Conservation (phyloP, 257 asterid genomes). For the Solanum sitiens region DNA sequence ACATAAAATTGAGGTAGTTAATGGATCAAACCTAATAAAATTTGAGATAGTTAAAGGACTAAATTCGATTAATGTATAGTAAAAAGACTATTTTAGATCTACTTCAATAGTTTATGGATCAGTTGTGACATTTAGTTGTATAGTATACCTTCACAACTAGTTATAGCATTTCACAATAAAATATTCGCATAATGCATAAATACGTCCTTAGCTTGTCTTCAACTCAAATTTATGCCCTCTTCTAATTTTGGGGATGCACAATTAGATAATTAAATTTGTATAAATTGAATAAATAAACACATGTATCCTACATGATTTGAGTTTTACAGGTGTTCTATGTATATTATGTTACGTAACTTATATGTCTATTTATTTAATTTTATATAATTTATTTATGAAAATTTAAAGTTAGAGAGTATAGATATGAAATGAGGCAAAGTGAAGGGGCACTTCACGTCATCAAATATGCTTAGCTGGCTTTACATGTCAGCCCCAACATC, state of each 20-base stretch:
- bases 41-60: neutral
- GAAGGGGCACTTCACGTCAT: neutral
- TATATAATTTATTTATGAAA: too few species aligned
- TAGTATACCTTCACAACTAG: neutral
- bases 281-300: too few species aligned
- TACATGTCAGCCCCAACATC: neutral
- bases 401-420: too few species aligned
- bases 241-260: fast-evolving
- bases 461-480: neutral
- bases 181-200: neutral
- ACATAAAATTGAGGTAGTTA: neutral
- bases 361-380: too few species aligned
- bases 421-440: neutral
- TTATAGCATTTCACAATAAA: neutral
- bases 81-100: too few species aligned
- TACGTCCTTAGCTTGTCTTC: fast-evolving
- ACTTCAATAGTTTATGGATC: neutral
- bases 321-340: too few species aligned
- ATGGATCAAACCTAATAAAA: neutral
- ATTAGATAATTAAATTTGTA: too few species aligned
- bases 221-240: too few species aligned
- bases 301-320: too few species aligned
- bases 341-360: too few species aligned
- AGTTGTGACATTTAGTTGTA: neutral
- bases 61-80: too few species aligned